phyloP scores from a whole-genome alignment of 2,329 filamentous ascomycete genomes.

The Penicillium digitatum region DNA sequence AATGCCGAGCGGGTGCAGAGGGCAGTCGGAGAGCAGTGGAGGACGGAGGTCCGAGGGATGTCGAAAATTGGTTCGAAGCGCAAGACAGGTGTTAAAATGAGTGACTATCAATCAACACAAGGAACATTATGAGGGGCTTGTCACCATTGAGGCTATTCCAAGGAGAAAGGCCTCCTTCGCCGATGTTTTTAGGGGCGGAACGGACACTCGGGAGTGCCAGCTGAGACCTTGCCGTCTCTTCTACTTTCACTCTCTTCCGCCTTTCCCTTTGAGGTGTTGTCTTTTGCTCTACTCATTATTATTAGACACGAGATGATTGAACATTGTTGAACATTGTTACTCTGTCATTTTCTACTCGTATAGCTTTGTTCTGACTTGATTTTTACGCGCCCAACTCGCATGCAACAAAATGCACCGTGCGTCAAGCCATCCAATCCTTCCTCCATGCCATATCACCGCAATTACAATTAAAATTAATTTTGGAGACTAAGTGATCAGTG shows the following conservation, averaged over 20 bases:
- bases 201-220: background rate
- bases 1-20: slow-evolving; percentile 1
- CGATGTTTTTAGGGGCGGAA: slow-evolving; percentile 12
- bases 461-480: background rate
- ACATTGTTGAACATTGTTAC: background rate
- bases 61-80: background rate
- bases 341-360: background rate
- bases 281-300: background rate
- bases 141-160: slow-evolving; percentile 7
- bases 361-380: background rate
- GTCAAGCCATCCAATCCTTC: background rate
- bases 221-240: slow-evolving; percentile 1
- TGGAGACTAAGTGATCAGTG: background rate
- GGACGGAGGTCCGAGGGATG: background rate
- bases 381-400: background rate
- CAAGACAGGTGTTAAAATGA: slow-evolving; percentile 1
- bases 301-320: background rate
- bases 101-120: background rate
- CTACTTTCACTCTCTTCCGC: background rate
- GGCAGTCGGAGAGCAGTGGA: background rate
- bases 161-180: slow-evolving; percentile 1
- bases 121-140: background rate
- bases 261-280: background rate
- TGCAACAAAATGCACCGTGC: background rate
- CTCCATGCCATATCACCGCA: background rate